Percentiles rank a stretch among this genome's conserved stretches.
Conservation (phyloP, 805 yeast genomes). For the Metschnikowia kunwiensis region DNA sequence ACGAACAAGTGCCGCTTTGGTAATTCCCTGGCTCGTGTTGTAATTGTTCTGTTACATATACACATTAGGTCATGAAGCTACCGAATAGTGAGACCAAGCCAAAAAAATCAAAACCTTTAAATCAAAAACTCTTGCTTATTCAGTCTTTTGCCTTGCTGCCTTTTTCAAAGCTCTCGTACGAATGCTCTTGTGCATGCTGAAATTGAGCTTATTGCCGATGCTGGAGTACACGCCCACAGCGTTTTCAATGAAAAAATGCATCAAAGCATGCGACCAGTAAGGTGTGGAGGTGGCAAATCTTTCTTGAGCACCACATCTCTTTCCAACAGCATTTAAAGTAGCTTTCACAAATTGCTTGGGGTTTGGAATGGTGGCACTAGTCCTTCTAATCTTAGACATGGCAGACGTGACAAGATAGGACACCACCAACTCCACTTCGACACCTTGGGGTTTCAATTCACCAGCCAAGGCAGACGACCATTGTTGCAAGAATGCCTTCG, state of each 20-base stretch:
- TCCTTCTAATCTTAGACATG: slow-evolving; percentile 87
- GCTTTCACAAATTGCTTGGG: slow-evolving; percentile 79
- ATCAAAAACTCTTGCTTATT: slow-evolving; percentile 2
- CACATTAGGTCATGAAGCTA: no score
- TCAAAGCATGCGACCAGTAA: slow-evolving; percentile 87
- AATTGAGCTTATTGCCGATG: slow-evolving; percentile 66
- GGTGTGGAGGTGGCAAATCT: slow-evolving; percentile 86
- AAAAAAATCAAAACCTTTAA: no score
- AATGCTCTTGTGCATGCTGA: slow-evolving; percentile 73
- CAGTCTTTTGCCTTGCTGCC: slow-evolving; percentile 39
- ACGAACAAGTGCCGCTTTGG: no score
- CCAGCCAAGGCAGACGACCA: slow-evolving; percentile 91
- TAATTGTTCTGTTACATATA: no score
- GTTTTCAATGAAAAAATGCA: slow-evolving; percentile 78
- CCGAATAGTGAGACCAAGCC: no score
- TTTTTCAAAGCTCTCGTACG: slow-evolving; percentile 81
- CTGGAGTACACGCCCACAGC: slow-evolving; percentile 80
- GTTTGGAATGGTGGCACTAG: slow-evolving; percentile 73
- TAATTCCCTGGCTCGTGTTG: no score
- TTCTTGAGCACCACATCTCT: slow-evolving; percentile 90
- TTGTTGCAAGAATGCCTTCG: slow-evolving; percentile 89
- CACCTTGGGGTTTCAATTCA: slow-evolving; percentile 62
- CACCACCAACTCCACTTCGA: slow-evolving; percentile 83
- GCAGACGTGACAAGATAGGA: slow-evolving; percentile 92
- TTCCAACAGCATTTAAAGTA: slow-evolving; percentile 67